A percentile compares a stretch with the other conserved stretches of the same genome.
Conservation (phyloP, 2,329 filamentous ascomycete species). For the Aspergillus sp. region DNA sequence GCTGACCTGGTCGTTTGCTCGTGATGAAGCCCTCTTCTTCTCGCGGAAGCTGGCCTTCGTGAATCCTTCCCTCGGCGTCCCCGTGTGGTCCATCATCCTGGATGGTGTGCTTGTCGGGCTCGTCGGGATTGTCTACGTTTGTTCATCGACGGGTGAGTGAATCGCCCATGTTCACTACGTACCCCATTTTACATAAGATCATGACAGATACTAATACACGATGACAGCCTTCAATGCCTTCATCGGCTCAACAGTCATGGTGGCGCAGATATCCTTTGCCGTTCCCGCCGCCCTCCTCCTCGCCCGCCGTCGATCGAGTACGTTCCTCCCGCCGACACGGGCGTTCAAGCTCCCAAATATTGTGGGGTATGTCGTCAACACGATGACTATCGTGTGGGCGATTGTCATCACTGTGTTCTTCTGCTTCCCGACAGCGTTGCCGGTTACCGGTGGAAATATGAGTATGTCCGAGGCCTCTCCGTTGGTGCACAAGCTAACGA, state of each 20-base stretch:
- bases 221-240: slow-evolving; percentile 23
- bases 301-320: slow-evolving; percentile 7
- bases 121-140: slow-evolving; percentile 22
- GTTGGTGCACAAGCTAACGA: not conserved
- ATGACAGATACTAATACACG: not conserved
- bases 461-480: slow-evolving; percentile 12
- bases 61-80: slow-evolving; percentile 12
- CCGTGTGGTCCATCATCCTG: slow-evolving; percentile 16
- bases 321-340: slow-evolving; percentile 17
- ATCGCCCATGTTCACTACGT: too few species aligned
- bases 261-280: slow-evolving; percentile 23
- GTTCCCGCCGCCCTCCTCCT: slow-evolving; percentile 19
- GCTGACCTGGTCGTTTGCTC: slow-evolving; percentile 34
- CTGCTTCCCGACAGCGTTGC: slow-evolving; percentile 17
- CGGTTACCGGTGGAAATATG: slow-evolving; percentile 22
- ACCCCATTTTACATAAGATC: not conserved
- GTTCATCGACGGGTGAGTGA: slow-evolving; percentile 17
- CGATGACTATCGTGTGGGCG: slow-evolving; percentile 17
- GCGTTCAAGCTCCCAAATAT: slow-evolving; percentile 13
- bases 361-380: slow-evolving; percentile 17
- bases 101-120: slow-evolving; percentile 17
- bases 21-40: slow-evolving; percentile 31
- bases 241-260: slow-evolving; percentile 21
- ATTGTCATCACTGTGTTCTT: slow-evolving; percentile 21
- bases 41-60: slow-evolving; percentile 17